A percentile compares a stretch with the other conserved stretches of the same genome.
These are phyloP conservation scores for Cyclocybe cylindracea DNA, from an alignment of 768 basidiomycete genomes.

Conservation along the genomic window DNA sequence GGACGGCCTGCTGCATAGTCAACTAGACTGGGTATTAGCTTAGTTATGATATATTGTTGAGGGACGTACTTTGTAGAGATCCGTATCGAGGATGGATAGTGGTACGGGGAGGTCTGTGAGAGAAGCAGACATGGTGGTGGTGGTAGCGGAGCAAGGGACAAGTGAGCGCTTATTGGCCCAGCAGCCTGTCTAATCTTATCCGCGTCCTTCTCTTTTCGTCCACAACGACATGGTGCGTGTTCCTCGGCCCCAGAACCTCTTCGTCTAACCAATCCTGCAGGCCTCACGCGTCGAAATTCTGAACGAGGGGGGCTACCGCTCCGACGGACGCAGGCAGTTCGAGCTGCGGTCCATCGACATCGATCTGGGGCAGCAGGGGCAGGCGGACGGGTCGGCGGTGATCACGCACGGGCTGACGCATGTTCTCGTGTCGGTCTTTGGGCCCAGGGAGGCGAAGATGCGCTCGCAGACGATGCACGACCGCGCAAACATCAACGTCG, in stretches of 20 bases:
- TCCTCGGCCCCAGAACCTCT: not conserved
- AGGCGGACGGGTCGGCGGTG: conserved; percentile 83
- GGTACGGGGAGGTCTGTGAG: conserved; percentile 31
- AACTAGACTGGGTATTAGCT: conserved; percentile 45
- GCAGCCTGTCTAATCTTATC: not conserved
- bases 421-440: conserved; percentile 86
- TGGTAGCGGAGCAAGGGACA: conserved; percentile 5
- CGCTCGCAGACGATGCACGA: conserved; percentile 83
- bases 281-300: conserved; percentile 70
- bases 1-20: conserved; percentile 94
- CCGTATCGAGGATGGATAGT: conserved; percentile 83
- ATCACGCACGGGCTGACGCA: conserved; percentile 90
- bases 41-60: no score
- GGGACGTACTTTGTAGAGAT: conserved; percentile 81
- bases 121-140: conserved; percentile 36
- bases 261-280: conserved; percentile 22
- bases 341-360: conserved; percentile 85
- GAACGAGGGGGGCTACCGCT: conserved; percentile 85
- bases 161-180: conserved; percentile 3
- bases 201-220: conserved; percentile 6
- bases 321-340: conserved; percentile 90
- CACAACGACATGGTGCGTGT: conserved; percentile 20
- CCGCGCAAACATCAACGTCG: conserved; percentile 86
- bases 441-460: conserved; percentile 86
- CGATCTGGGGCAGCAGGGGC: conserved; percentile 70